A percentile compares a stretch with the other conserved stretches of the same genome.
Evolutionary conservation across 1,139 yeast species (phyloP).

Genomic region (Saccharomyces hybrid): DNA sequence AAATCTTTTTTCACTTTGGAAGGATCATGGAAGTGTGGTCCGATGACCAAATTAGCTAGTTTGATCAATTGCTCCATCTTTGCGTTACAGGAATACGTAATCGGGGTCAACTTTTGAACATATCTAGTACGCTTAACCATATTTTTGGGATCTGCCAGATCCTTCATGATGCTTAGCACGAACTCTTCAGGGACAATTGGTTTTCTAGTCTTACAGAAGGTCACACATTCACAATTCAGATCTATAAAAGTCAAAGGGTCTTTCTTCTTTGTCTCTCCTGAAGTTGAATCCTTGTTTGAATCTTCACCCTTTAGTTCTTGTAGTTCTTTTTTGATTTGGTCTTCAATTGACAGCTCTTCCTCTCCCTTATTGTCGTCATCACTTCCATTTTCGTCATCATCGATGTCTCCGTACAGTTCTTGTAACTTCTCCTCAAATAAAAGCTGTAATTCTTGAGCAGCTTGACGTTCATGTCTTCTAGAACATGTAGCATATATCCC

Average conservation of each 20-base stretch:
- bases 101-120: conserved; percentile 75
- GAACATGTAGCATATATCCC: conserved; percentile 85
- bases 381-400: conserved; percentile 29
- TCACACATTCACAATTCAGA: conserved; percentile 73
- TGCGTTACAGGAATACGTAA: conserved; percentile 68
- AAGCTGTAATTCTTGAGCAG: conserved; percentile 62
- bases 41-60: conserved; percentile 49
- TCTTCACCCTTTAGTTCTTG: conserved; percentile 42
- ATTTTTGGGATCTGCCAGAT: conserved; percentile 41
- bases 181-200: conserved; percentile 75
- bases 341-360: conserved; percentile 57
- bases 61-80: conserved; percentile 57
- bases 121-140: conserved; percentile 52
- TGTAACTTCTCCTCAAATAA: conserved; percentile 54
- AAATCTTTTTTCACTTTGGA: conserved; percentile 39
- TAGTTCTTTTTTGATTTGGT: conserved; percentile 62
- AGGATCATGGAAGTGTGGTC: conserved; percentile 59
- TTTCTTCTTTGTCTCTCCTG: conserved; percentile 31
- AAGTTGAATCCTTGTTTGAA: conserved; percentile 19
- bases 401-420: conserved; percentile 42
- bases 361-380: conserved; percentile 33
- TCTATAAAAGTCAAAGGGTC: conserved; percentile 56
- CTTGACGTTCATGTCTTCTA: conserved; percentile 66
- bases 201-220: conserved; percentile 69
- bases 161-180: conserved; percentile 56